These are phyloP conservation scores for Daldinia loculata DNA, from an alignment of 495 filamentous ascomycete species.

Conservation along the genomic window DNA sequence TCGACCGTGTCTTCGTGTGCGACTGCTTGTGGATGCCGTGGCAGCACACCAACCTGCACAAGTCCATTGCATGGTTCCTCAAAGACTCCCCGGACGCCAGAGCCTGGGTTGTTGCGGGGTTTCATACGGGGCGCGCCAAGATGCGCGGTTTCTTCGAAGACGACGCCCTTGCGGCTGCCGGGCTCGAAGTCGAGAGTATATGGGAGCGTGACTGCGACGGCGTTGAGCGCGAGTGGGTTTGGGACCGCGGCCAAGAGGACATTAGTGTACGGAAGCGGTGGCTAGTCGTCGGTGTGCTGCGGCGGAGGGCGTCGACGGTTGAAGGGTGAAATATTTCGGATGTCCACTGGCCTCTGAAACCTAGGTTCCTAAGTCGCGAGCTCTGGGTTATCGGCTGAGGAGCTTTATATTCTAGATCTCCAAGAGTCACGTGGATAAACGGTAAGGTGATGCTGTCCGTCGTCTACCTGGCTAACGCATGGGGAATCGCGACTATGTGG, in stretches of 20 bases:
- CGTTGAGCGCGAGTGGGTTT: slow-evolving; percentile 70
- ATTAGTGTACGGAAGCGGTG: slow-evolving; percentile 74
- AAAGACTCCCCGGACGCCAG: slow-evolving; percentile 53
- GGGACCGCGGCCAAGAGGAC: slow-evolving; percentile 70
- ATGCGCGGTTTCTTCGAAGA: slow-evolving; percentile 75
- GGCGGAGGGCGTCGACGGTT: slow-evolving; percentile 27
- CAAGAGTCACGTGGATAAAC: background rate
- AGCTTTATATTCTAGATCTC: background rate
- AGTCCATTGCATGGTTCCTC: slow-evolving; percentile 78
- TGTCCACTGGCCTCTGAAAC: background rate
- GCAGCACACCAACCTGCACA: slow-evolving; percentile 76
- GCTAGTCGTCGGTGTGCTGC: slow-evolving; percentile 77
- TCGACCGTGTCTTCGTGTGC: slow-evolving; percentile 76
- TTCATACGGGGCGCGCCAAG: slow-evolving; percentile 83
- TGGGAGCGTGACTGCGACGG: slow-evolving; percentile 79
- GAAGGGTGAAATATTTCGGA: background rate
- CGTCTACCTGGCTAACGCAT: background rate
- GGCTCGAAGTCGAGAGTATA: slow-evolving; percentile 73
- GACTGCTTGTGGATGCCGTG: slow-evolving; percentile 89
- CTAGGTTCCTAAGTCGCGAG: background rate
- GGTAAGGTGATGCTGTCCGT: background rate
- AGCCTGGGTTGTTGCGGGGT: slow-evolving; percentile 76
- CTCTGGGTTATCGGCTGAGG: too few species aligned
- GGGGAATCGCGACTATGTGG: background rate
- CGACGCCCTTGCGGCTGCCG: slow-evolving; percentile 61